Conservation (phyloP, 208 protist species). For the Wallacemonas collosoma region DNA sequence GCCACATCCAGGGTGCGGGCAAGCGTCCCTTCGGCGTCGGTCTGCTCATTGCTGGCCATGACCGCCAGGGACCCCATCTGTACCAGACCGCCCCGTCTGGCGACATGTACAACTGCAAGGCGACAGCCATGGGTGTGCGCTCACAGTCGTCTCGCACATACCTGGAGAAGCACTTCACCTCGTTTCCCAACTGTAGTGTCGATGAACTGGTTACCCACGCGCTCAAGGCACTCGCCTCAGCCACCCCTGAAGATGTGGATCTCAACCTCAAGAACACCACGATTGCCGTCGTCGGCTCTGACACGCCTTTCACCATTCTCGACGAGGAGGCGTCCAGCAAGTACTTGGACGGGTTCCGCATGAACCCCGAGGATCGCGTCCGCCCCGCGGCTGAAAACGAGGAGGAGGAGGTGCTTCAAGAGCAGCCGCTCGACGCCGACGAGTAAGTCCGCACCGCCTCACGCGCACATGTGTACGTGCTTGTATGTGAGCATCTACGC, state of each 20-base stretch:
- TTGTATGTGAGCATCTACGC: neutral
- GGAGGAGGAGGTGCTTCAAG: conserved; percentile 70
- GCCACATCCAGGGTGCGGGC: conserved; percentile 96
- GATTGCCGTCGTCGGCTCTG: conserved; percentile 92
- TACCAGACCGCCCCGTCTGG: conserved; percentile 97
- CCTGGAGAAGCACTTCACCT: conserved; percentile 97
- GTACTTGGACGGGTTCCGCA: conserved; percentile 86
- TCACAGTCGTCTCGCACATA: conserved; percentile 98
- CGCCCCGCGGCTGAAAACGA: conserved; percentile 41
- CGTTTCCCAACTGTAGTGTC: conserved; percentile 84
- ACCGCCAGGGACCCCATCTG: conserved; percentile 94
- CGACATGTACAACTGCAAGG: conserved; percentile 98
- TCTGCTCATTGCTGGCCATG: conserved; percentile 96
- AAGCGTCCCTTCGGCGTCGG: conserved; percentile 99
- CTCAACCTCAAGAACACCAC: conserved; percentile 93
- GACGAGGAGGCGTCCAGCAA: conserved; percentile 81
- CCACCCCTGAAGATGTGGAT: conserved; percentile 88
- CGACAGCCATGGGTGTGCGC: conserved; percentile 98
- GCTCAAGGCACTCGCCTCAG: conserved; percentile 92
- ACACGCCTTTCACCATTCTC: conserved; percentile 84
- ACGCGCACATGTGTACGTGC: neutral
- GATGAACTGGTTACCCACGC: conserved; percentile 94
- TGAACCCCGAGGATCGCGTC: conserved; percentile 79
- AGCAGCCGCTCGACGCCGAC: conserved; percentile 80
- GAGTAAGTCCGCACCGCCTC: conserved; percentile 47